Evolutionary conservation across 495 filamentous ascomycete genomes (phyloP).

Genomic region (Aspergillus mulundensis): DNA sequence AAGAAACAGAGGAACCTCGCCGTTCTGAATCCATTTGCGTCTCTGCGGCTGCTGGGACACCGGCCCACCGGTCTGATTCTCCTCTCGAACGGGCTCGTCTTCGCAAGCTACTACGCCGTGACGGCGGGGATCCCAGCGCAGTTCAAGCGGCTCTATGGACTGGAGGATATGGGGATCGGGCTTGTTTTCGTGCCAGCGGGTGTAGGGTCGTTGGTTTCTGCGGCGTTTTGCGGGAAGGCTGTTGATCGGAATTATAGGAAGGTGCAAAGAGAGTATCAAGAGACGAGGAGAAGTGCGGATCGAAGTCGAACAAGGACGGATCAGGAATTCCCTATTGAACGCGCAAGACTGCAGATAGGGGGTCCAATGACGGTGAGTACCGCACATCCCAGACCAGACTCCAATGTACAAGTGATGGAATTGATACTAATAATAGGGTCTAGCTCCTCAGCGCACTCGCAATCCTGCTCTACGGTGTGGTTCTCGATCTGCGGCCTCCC

Average conservation of each 20-base stretch:
- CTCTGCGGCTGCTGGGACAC: conserved; percentile 48
- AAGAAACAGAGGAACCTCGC: background rate
- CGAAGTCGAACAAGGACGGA: conserved; percentile 31
- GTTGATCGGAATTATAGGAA: conserved; percentile 49
- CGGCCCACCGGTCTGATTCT: conserved; percentile 52
- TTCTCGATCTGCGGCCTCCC: conserved; percentile 23
- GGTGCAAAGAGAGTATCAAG: conserved; percentile 7
- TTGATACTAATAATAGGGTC: too few relatives aligned
- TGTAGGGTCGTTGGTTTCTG: conserved; percentile 60
- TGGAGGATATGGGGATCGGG: conserved; percentile 35
- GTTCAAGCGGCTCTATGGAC: conserved; percentile 25
- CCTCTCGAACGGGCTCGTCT: conserved; percentile 36
- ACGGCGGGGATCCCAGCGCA: conserved; percentile 29
- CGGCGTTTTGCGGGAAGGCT: conserved; percentile 73
- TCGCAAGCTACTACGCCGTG: conserved; percentile 37
- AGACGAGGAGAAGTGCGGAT: conserved; percentile 27
- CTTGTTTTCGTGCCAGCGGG: conserved; percentile 35
- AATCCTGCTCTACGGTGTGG: conserved; percentile 16
- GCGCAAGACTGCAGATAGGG: conserved; percentile 37
- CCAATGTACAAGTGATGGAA: background rate
- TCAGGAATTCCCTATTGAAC: conserved; percentile 44
- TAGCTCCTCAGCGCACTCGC: conserved; percentile 19
- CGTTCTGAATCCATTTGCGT: conserved; percentile 26
- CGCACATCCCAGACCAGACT: background rate
- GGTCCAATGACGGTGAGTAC: conserved; percentile 28